Conservation (phyloP, 1,139 yeast species). For the Oligophagozyma castellii region DNA sequence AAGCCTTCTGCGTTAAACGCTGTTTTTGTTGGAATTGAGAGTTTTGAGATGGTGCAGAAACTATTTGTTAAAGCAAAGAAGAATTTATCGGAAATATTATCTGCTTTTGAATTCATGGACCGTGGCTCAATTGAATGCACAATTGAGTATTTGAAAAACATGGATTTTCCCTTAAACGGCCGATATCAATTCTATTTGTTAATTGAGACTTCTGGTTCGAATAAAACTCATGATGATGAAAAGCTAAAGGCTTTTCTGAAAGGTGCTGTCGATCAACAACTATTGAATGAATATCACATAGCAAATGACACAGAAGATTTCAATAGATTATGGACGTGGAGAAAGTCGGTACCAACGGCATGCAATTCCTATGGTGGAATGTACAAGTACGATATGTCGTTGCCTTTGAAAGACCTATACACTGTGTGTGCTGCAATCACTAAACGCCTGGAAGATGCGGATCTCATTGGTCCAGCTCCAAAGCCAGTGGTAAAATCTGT, state of each 20-base stretch:
- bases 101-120: slow-evolving; percentile 96
- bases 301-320: slow-evolving; percentile 92
- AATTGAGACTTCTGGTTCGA: slow-evolving; percentile 90
- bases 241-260: slow-evolving; percentile 73
- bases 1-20: slow-evolving; percentile 81
- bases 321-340: slow-evolving; percentile 80
- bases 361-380: slow-evolving; percentile 81
- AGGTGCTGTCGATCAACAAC: slow-evolving; percentile 67
- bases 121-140: slow-evolving; percentile 56
- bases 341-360: slow-evolving; percentile 89
- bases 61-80: slow-evolving; percentile 68
- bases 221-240: slow-evolving; percentile 70
- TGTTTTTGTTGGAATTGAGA: slow-evolving; percentile 72
- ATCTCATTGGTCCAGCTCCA: slow-evolving; percentile 38
- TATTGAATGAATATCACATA: slow-evolving; percentile 81
- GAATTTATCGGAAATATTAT: slow-evolving; percentile 72
- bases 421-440: slow-evolving; percentile 65
- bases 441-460: slow-evolving; percentile 40
- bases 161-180: slow-evolving; percentile 66
- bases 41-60: slow-evolving; percentile 70
- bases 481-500: slow-evolving; percentile 72
- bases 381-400: slow-evolving; percentile 88
- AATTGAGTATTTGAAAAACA: slow-evolving; percentile 36
- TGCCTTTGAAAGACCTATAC: slow-evolving; percentile 70
- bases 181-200: slow-evolving; percentile 76